These are phyloP conservation scores for Cyberlindnera mycetangii DNA, from an alignment of 805 yeast genomes.

Conservation along the genomic window DNA sequence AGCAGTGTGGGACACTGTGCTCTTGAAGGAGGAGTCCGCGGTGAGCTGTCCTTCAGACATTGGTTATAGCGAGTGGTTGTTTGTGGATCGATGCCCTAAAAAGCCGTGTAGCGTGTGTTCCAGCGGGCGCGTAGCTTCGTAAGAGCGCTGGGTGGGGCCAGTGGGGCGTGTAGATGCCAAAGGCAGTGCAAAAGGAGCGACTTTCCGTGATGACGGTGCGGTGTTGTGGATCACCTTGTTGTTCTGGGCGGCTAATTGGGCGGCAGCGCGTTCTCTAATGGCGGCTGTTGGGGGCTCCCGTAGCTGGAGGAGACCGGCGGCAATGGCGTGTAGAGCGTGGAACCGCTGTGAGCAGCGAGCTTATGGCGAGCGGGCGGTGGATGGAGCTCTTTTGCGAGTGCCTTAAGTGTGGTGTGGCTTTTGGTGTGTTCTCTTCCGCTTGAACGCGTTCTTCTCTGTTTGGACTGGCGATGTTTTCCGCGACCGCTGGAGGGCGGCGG, in stretches of 20 bases:
- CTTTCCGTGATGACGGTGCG: background rate
- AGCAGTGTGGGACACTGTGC: constrained; percentile 4
- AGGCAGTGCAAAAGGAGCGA: background rate
- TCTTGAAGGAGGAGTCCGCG: constrained; percentile 12
- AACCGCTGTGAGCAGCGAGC: background rate
- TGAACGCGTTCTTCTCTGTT: background rate
- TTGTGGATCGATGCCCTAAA: background rate
- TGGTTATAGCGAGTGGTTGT: background rate
- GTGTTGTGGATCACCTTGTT: background rate
- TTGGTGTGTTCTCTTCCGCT: background rate
- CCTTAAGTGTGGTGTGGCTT: background rate
- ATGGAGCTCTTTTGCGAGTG: no score
- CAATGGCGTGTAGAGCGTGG: background rate
- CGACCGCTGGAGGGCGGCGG: background rate
- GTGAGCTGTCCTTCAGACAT: constrained; percentile 11
- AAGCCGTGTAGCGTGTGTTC: background rate
- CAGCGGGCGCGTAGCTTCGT: background rate
- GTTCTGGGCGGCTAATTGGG: background rate
- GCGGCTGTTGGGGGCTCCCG: background rate
- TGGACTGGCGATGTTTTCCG: constrained; percentile 5
- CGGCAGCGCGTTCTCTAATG: background rate
- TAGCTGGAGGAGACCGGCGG: background rate
- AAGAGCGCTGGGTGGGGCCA: background rate
- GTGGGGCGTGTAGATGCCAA: background rate
- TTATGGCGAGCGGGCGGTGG: background rate